Evolutionary conservation across 768 basidiomycete species (phyloP), one percentile per base, ranked within the genome.

Genomic region (Cystofilobasidium capitatum): DNA sequence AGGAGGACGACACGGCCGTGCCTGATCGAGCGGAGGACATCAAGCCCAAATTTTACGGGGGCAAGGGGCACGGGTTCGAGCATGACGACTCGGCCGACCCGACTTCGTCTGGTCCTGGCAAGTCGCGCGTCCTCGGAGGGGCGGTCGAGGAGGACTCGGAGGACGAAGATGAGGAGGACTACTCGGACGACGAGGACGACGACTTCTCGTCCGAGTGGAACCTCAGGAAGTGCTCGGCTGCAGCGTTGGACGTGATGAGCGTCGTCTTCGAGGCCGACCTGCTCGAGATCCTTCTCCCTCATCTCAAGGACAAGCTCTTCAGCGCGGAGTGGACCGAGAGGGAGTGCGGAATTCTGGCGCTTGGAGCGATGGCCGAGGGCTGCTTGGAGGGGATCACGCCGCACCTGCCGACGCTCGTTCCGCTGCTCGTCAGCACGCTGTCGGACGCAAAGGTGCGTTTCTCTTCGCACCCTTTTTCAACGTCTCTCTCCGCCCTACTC

Each of bases 161-260:
- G 71, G 86, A 86, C 0, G 91, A 93, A 62, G 89, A 91, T 0
- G 89, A 93, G 2, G 85, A 89, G 70, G 86, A 93, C 72, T 81
- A 86, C 71, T 87, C 91, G 71, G 87, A 90, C 54, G 91, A 93
- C 67, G 93, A 94, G 72, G 91, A 91, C 17, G 96, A 98, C 68
- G 96, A 97, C 75, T 88, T 90, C 82, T 88, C 89, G 13, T 94
- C 94, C 1, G 93, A 98, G 76, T 99, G 96, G 96, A 99, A 98
- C 78, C 81, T 98, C 69, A 83, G 96, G 70, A 99, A 99, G 79
- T 99, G 96, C 75, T 91, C 92, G 1, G 96, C 96, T 0, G 96
- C 96, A 0, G 96, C 96, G 13, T 81, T 99, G 66, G 96, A 99
- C 76, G 93, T 99, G 33, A 84, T 99, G 66, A 91, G 92, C 1